Percentiles rank a stretch among this genome's conserved stretches.
phyloP scores from a whole-genome alignment of 169 alveolate genomes.

The Eimeria necatrix region DNA sequence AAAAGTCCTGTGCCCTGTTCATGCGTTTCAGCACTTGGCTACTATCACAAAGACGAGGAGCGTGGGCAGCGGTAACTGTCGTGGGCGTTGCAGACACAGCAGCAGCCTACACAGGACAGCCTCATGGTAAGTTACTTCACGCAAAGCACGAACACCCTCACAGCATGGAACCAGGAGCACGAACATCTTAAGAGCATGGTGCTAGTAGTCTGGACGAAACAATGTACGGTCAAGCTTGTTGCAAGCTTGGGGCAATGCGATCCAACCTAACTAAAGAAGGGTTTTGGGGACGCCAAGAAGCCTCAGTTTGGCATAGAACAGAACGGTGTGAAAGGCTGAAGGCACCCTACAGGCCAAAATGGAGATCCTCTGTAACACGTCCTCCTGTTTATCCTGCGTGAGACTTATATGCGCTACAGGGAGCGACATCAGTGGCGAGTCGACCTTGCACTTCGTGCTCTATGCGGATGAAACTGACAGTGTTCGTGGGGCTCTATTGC shows the following conservation, averaged over 20 bases:
- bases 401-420: constrained; percentile 22
- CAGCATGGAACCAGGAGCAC: too few relatives aligned
- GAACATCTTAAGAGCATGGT: too few relatives aligned
- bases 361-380: too few relatives aligned
- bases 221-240: too few relatives aligned
- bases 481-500: constrained; percentile 38
- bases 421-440: constrained; percentile 69
- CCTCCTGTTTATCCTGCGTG: not conserved
- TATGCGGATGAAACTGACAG: not conserved
- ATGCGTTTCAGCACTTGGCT: constrained; percentile 47
- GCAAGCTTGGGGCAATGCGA: too few relatives aligned
- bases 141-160: not conserved
- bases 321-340: not conserved
- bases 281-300: not conserved
- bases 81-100: constrained; percentile 70
- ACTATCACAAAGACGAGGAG: not conserved
- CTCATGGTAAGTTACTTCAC: constrained; percentile 43
- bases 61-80: constrained; percentile 64
- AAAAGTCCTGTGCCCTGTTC: not conserved
- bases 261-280: too few relatives aligned
- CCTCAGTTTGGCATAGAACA: not conserved
- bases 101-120: constrained; percentile 58
- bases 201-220: too few relatives aligned
- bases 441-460: constrained; percentile 42
- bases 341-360: not conserved